Evolutionary conservation across 2,329 filamentous ascomycete species (phyloP), one percentile per base, ranked within the genome.

Genomic region (Corinectria fuckeliana): DNA sequence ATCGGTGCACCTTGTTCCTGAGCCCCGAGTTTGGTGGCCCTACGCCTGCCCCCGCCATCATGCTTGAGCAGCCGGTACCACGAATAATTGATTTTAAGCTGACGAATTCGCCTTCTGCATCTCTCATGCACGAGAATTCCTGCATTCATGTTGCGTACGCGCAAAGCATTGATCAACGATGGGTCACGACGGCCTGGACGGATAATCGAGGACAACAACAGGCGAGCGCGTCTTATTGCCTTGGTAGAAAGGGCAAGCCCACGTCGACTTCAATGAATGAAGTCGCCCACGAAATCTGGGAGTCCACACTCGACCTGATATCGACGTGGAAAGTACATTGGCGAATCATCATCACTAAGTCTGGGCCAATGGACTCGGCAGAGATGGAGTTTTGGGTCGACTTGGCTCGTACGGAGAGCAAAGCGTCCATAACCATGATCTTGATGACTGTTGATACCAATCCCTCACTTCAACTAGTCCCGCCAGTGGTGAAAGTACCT

Each of bases 131-230:
- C 55, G 91, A 95, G 71, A 92, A 93, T 64, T 91, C 88, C 0
- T 90, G 90, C 69, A 86, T 96, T 26, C 92, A 96, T 72, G 79
- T 96, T 42, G 91, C 89, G 1, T 96, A 96, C 69, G 86, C 90
- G 2, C 83, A 88, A 55, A 93, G 91, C 69, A 80, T 88, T 10
- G 91, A 94, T 72, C 86, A 89, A 18, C 81, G 88, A 8, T 96
- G 92, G 92, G 78, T 95, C 34, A 89, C 88, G 11, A 90, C 87
- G 5, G 89, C 90, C 0, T 96, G 92, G 92, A 91, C 89, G 1
- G 91, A 96, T 71, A 91, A 88, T 65, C 85, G 85, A 23, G 92
- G 92, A 2, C 86, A 85, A 59, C 86, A 90, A 61, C 90, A 93
- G 72, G 86, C 88, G 65, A 91, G 85, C 14, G 85, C 88, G 1